A percentile compares a stretch with the other conserved stretches of the same genome.
Conservation (phyloP, 768 basidiomycete species). For the Hygrocybe punicea region DNA sequence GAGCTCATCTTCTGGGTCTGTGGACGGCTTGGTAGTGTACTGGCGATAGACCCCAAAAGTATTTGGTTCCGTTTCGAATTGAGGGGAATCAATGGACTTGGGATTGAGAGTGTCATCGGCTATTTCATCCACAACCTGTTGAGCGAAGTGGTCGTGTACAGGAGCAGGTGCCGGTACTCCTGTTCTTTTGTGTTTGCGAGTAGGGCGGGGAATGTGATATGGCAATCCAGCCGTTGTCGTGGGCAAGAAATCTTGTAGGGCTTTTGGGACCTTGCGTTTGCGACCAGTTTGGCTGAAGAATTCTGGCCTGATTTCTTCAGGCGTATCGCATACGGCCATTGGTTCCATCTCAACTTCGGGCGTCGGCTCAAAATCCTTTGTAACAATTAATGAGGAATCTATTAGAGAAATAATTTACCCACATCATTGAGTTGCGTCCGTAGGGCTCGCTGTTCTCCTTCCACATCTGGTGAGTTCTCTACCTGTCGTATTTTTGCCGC, state of each 20-base stretch:
- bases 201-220: neutral
- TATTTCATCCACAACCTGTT: neutral
- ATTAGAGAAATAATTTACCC: neutral
- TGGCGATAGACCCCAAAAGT: constrained; percentile 20
- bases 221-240: neutral
- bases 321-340: neutral
- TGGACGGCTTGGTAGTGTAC: constrained; percentile 16
- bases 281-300: neutral
- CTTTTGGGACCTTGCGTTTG: neutral
- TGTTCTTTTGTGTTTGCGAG: neutral
- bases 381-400: neutral
- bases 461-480: neutral
- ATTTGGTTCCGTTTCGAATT: constrained; percentile 20
- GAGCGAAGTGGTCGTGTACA: neutral
- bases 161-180: neutral
- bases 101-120: neutral
- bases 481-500: neutral
- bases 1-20: constrained; percentile 17
- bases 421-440: constrained; percentile 1
- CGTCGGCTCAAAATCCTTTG: neutral
- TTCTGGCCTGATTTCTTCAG: neutral
- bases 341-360: neutral
- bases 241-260: neutral
- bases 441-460: neutral
- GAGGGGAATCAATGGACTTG: neutral